Evolutionary conservation across 2,329 filamentous ascomycete species (phyloP).

Genomic region (Diplocarpon mali): DNA sequence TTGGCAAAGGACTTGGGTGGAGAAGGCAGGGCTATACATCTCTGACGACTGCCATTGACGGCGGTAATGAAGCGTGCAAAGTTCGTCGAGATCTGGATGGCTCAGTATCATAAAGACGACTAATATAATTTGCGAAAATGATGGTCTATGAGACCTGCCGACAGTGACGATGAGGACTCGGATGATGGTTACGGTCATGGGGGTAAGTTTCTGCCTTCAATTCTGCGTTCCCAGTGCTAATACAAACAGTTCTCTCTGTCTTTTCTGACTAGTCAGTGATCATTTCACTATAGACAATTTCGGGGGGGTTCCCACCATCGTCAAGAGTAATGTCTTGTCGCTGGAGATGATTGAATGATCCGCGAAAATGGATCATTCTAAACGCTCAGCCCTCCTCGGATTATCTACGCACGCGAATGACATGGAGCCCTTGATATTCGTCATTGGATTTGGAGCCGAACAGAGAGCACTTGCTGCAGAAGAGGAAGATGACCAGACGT

Average conservation of each 20-base stretch:
- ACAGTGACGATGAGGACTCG: conserved; percentile 17
- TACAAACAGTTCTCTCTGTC: conserved; percentile 35
- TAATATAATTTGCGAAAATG: conserved; percentile 15
- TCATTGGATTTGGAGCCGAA: conserved; percentile 19
- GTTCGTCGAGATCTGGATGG: conserved; percentile 58
- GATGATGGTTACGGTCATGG: conserved; percentile 23
- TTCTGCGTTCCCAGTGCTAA: too few relatives aligned
- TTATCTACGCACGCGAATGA: conserved; percentile 20
- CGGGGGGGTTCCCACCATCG: conserved; percentile 55
- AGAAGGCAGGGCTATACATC: conserved; percentile 33
- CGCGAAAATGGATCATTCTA: conserved; percentile 22
- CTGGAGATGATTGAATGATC: conserved; percentile 36
- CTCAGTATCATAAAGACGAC: conserved; percentile 51
- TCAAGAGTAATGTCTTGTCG: conserved; percentile 53
- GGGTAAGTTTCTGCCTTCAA: conserved; percentile 2
- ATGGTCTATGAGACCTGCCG: conserved; percentile 32
- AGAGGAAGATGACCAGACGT: conserved; percentile 19
- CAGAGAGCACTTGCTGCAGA: conserved; percentile 19
- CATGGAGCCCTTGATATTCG: conserved; percentile 22
- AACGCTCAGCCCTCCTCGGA: conserved; percentile 4
- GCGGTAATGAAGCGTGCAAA: conserved; percentile 48
- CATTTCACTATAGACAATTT: conserved; percentile 68
- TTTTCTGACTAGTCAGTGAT: conserved; percentile 49
- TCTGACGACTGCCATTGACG: conserved; percentile 47
- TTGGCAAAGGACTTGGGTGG: conserved; percentile 33